Evolutionary conservation across 805 yeast species (phyloP).

Genomic region (Zygoascus bituminiphila): DNA sequence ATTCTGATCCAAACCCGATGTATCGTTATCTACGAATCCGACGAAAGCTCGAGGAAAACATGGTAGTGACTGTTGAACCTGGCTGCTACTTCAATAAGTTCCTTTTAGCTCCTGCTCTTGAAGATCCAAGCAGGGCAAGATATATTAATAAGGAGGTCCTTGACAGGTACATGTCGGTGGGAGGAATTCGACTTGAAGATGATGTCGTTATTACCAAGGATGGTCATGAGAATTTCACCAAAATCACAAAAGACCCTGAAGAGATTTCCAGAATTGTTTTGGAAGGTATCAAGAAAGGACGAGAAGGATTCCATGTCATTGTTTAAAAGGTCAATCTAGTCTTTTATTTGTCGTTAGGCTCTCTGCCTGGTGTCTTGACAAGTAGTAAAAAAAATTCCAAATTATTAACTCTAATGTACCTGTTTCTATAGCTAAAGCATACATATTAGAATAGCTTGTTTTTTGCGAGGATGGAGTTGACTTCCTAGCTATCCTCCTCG

Average conservation of each 20-base stretch:
- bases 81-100: constrained; percentile 88
- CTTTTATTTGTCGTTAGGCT: no score
- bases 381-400: no score
- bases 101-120: constrained; percentile 55
- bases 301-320: constrained; percentile 53
- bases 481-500: neutral
- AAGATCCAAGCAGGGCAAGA: constrained; percentile 36
- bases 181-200: constrained; percentile 97
- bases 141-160: constrained; percentile 59
- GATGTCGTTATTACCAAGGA: constrained; percentile 69
- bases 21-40: constrained; percentile 73
- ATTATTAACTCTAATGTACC: no score
- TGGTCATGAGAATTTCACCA: constrained; percentile 77
- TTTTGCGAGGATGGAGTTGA: no score
- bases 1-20: constrained; percentile 72
- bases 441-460: no score
- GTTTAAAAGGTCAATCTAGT: no score
- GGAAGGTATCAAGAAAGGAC: constrained; percentile 53
- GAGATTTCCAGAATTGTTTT: constrained; percentile 73
- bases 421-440: no score
- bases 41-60: constrained; percentile 58
- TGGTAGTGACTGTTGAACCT: constrained; percentile 93
- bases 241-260: constrained; percentile 75
- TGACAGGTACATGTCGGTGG: constrained; percentile 74
- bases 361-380: no score